These are phyloP conservation scores for Fonsecaea nubica DNA, from an alignment of 2,329 filamentous ascomycete genomes.

Conservation along the genomic window DNA sequence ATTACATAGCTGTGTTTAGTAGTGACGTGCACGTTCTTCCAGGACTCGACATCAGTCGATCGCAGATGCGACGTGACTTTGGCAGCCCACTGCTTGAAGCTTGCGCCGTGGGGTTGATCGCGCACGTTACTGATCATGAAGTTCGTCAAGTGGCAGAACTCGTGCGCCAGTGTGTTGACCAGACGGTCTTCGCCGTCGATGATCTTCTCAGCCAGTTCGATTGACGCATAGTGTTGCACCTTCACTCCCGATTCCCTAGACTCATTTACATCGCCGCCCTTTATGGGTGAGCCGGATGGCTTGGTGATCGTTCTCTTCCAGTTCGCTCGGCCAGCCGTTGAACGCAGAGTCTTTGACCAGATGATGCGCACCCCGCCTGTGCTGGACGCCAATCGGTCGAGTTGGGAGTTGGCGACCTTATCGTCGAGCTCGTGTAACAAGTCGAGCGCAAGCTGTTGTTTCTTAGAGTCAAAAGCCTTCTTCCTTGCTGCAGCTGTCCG, in stretches of 20 bases:
- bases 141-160: conserved; percentile 92
- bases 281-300: conserved; percentile 39
- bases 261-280: conserved; percentile 31
- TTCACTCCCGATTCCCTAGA: conserved; percentile 26
- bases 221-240: conserved; percentile 70
- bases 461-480: conserved; percentile 61
- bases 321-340: conserved; percentile 70
- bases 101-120: conserved; percentile 78
- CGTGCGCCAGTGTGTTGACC: conserved; percentile 91
- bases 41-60: conserved; percentile 53
- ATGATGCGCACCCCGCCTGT: conserved; percentile 65
- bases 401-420: conserved; percentile 56
- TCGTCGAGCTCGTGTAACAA: conserved; percentile 65
- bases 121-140: conserved; percentile 83
- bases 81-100: conserved; percentile 76
- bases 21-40: conserved; percentile 74
- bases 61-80: conserved; percentile 48
- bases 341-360: conserved; percentile 68
- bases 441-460: conserved; percentile 58
- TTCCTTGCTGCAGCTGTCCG: conserved; percentile 47
- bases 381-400: conserved; percentile 55
- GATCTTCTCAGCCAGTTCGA: conserved; percentile 88
- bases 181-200: conserved; percentile 79
- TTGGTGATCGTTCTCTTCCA: conserved; percentile 69
- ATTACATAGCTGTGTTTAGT: conserved; percentile 91